These are phyloP conservation scores for Trichoderma afroharzianum DNA, from an alignment of 2,329 filamentous ascomycete species.

Conservation along the genomic window DNA sequence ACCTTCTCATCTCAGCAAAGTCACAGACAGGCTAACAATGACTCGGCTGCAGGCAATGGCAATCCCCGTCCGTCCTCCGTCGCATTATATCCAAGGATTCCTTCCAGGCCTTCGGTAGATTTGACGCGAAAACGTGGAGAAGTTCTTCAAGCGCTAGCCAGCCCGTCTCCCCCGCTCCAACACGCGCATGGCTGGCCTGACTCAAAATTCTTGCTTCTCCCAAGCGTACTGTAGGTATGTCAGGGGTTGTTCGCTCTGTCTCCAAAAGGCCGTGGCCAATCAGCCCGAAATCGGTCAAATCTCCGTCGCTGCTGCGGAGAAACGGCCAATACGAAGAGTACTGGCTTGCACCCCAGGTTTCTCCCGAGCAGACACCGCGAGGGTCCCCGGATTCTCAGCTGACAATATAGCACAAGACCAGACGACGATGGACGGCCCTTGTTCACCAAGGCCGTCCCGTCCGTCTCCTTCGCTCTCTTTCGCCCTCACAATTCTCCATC, in stretches of 20 bases:
- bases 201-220: not conserved
- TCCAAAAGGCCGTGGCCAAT: conserved; percentile 6
- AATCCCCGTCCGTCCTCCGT: not conserved
- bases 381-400: not conserved
- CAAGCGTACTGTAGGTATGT: not conserved
- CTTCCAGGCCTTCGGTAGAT: conserved; percentile 8
- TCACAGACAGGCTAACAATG: not conserved
- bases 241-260: not conserved
- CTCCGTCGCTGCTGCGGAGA: conserved; percentile 11
- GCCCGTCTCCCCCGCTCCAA: conserved; percentile 7
- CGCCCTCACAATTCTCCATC: not conserved
- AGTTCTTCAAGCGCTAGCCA: not conserved
- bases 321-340: not conserved
- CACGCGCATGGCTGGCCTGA: not conserved
- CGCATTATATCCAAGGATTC: not conserved
- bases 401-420: not conserved
- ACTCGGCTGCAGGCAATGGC: not conserved
- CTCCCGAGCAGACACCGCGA: not conserved
- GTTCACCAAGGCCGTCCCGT: not conserved
- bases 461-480: not conserved
- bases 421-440: not conserved
- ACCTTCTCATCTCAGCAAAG: not conserved
- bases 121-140: conserved; percentile 8
- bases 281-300: conserved; percentile 8
- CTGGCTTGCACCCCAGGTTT: not conserved